phyloP scores from a whole-genome alignment of 2,329 filamentous ascomycete species.

The Lasiodiplodia hormozganensis region DNA sequence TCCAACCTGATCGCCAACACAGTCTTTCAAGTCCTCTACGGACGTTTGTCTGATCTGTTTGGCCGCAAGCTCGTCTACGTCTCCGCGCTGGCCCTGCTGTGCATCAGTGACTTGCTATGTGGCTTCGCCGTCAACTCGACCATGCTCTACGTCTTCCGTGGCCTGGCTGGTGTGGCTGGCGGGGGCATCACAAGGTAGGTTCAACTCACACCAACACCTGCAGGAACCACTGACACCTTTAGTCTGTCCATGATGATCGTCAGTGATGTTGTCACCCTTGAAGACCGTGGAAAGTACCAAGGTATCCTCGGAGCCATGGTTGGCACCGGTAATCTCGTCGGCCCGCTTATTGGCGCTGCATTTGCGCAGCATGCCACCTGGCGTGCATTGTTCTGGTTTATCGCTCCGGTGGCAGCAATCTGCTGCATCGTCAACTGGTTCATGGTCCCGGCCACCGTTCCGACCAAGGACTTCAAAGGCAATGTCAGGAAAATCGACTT shows the following conservation, averaged over 20 bases:
- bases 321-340: constrained; percentile 39
- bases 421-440: constrained; percentile 41
- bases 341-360: constrained; percentile 42
- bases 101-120: constrained; percentile 65
- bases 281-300: constrained; percentile 52
- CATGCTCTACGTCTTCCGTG: constrained; percentile 68
- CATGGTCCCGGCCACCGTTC: constrained; percentile 60
- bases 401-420: constrained; percentile 42
- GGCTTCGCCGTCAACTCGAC: constrained; percentile 62
- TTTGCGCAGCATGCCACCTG: constrained; percentile 47
- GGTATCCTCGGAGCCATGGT: constrained; percentile 39
- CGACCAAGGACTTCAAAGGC: constrained; percentile 54
- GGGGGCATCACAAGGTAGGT: constrained; percentile 60
- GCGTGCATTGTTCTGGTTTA: constrained; percentile 56
- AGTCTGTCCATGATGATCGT: constrained; percentile 58
- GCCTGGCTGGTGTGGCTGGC: constrained; percentile 65
- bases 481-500: constrained; percentile 66
- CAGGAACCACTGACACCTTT: constrained; percentile 45
- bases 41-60: constrained; percentile 66
- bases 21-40: constrained; percentile 70
- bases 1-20: constrained; percentile 64
- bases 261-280: constrained; percentile 58
- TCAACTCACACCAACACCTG: constrained; percentile 35
- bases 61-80: constrained; percentile 67
- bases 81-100: constrained; percentile 59